phyloP scores from a whole-genome alignment of 2,329 filamentous ascomycete species.

The Leptographium procerum region DNA sequence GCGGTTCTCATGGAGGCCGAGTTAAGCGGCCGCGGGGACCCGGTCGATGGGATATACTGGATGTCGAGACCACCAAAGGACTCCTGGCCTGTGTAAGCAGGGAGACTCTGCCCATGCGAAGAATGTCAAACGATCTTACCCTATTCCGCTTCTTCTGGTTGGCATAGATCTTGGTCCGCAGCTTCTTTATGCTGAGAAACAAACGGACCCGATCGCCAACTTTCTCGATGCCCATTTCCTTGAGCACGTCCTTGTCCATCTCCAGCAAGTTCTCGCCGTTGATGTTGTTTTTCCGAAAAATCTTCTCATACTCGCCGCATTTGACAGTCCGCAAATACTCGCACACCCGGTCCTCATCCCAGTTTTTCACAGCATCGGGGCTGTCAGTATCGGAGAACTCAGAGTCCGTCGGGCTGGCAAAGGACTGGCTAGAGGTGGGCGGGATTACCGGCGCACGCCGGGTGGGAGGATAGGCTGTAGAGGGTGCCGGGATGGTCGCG shows the following conservation, averaged over 20 bases:
- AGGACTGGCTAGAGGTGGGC: constrained; percentile 39
- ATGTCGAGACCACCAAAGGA: constrained; percentile 72
- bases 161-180: constrained; percentile 64
- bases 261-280: constrained; percentile 94
- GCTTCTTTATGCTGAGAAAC: constrained; percentile 72
- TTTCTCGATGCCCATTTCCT: constrained; percentile 98
- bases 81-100: constrained; percentile 41
- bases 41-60: constrained; percentile 48
- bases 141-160: constrained; percentile 77
- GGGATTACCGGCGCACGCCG: constrained; percentile 40
- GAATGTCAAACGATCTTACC: constrained; percentile 31
- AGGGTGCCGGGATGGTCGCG: constrained; percentile 28
- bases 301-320: constrained; percentile 82
- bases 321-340: constrained; percentile 87
- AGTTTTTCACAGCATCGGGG: constrained; percentile 66
- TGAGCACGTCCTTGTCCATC: constrained; percentile 90
- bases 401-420: constrained; percentile 78
- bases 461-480: constrained; percentile 37
- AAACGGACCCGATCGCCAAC: constrained; percentile 92
- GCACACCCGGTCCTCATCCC: constrained; percentile 85
- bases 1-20: constrained; percentile 35
- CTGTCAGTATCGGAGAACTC: constrained; percentile 80
- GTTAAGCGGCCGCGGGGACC: constrained; percentile 51
- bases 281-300: constrained; percentile 83
- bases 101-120: neutral